phyloP scores from a whole-genome alignment of 2,329 filamentous ascomycete species.

The Ophiostoma montium region DNA sequence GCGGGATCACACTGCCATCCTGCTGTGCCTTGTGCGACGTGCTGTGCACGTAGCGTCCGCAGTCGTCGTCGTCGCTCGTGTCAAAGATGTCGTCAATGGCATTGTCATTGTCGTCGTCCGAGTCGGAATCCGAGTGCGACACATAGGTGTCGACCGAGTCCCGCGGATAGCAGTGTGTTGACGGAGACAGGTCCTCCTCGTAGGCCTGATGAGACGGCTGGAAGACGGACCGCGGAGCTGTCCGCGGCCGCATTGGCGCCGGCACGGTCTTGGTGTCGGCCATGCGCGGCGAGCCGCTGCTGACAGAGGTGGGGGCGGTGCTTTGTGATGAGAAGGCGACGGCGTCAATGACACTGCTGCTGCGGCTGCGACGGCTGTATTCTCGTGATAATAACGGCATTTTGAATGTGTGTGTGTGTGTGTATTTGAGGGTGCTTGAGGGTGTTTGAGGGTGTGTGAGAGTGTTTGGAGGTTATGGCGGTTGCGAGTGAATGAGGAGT shows the following conservation, averaged over 20 bases:
- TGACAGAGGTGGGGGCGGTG: slow-evolving; percentile 32
- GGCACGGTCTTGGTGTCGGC: slow-evolving; percentile 21
- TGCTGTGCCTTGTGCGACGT: slow-evolving; percentile 11
- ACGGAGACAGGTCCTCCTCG: slow-evolving; percentile 25
- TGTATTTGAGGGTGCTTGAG: not conserved
- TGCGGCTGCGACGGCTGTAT: slow-evolving; percentile 13
- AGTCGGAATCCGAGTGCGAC: slow-evolving; percentile 52
- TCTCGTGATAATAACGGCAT: slow-evolving; percentile 23
- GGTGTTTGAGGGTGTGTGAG: not conserved
- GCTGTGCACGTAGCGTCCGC: slow-evolving; percentile 13
- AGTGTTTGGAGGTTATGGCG: too few species aligned
- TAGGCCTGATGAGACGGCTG: slow-evolving; percentile 6
- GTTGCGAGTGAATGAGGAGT: too few species aligned
- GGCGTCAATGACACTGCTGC: slow-evolving; percentile 28
- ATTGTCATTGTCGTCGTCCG: slow-evolving; percentile 25
- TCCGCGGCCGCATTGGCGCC: not conserved
- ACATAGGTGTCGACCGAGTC: slow-evolving; percentile 67
- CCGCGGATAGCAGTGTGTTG: slow-evolving; percentile 31
- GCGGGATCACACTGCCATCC: slow-evolving; percentile 25
- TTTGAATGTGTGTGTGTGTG: slow-evolving; percentile 3
- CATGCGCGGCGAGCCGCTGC: slow-evolving; percentile 23
- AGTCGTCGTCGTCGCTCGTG: slow-evolving; percentile 5
- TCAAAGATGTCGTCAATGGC: slow-evolving; percentile 19
- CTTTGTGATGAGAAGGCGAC: slow-evolving; percentile 24
- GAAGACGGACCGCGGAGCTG: slow-evolving; percentile 1